Conservation (phyloP, 2,329 filamentous ascomycete genomes). For the Aspergillus sp. region DNA sequence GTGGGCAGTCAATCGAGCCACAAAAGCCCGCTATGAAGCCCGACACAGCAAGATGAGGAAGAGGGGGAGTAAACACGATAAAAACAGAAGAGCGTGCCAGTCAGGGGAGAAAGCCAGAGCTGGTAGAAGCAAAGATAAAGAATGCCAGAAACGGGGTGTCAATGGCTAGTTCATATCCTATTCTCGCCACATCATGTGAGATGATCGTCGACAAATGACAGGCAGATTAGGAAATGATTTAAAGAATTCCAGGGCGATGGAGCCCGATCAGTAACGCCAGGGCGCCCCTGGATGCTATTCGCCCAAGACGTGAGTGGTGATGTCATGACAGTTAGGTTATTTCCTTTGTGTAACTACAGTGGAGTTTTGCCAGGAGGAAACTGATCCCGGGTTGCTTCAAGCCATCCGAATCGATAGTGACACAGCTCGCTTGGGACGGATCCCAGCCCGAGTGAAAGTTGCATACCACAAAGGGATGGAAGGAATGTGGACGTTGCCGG, state of each 20-base stretch:
- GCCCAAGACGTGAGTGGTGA: conserved; percentile 4
- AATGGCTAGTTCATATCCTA: neutral
- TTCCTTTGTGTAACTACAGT: neutral
- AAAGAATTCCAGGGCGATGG: neutral
- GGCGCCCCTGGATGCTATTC: neutral
- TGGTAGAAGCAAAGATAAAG: neutral
- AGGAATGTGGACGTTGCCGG: neutral
- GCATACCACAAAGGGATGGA: neutral
- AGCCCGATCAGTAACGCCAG: neutral
- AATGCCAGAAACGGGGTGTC: neutral
- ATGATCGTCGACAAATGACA: neutral
- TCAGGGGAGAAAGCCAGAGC: neutral
- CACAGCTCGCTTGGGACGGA: neutral
- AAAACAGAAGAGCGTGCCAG: neutral
- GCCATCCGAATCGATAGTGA: neutral
- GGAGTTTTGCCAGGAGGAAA: neutral
- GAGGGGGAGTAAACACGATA: conserved; percentile 17
- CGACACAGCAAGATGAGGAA: conserved; percentile 10
- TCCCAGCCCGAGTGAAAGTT: neutral
- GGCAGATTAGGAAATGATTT: neutral
- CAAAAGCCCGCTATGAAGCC: conserved; percentile 10
- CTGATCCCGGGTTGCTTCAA: neutral
- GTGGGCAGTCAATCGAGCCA: neutral
- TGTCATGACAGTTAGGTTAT: conserved; percentile 3
- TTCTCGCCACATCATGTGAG: neutral